Base-by-base conservation (phyloP, 2,329 filamentous ascomycete species). In the Neoscytalidium dimidiatum region DNA sequence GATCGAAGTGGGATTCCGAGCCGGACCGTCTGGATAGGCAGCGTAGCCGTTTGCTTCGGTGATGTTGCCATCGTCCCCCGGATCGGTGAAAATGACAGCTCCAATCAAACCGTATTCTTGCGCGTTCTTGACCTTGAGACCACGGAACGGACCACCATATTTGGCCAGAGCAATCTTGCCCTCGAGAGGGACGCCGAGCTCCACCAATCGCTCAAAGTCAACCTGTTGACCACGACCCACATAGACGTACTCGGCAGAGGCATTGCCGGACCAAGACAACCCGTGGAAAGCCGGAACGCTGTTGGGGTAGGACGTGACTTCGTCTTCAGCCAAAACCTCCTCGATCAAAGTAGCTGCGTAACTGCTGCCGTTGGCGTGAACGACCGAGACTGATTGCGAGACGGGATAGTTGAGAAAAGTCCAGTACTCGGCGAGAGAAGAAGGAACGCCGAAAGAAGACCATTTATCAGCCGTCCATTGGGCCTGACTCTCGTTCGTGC, bases 151-250 rank as follows among this genome's bases (percentile, higher is more conserved):
- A 1, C 79, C 79, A 21, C 79, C 79, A 62, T 82, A 83, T 65
- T 77, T 78, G 23, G 80, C 76, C n/a, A 83, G 67, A 1, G 80
- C 81, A 66, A 83, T 82, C 68, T 82, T 83, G 61, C 81, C 81
- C 66, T 82, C 75, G 2, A 83, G 74, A 23, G 78, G 68, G 14
- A 83, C 77, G 29, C 79, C 79, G 7, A 81, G 71, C 31, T 74
- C 75, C 17, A 73, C 57, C 7, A 81, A 71, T 17, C 79, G 74
- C n/a, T 81, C 73, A 52, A 82, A 83, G 63, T 83, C 81, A n/a
- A 78, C 77, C 62, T 79, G 72, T 62, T 78, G 75, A 14, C 75
- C 76, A 19, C 66, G 53, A 31, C 80, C 79, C 14, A 82, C 80
- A 66, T 82, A 83, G 49, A 82, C 79, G 66, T 80, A 83, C 71